Conservation (phyloP, 2,329 filamentous ascomycete species). For the Lecanicillium sp. region DNA sequence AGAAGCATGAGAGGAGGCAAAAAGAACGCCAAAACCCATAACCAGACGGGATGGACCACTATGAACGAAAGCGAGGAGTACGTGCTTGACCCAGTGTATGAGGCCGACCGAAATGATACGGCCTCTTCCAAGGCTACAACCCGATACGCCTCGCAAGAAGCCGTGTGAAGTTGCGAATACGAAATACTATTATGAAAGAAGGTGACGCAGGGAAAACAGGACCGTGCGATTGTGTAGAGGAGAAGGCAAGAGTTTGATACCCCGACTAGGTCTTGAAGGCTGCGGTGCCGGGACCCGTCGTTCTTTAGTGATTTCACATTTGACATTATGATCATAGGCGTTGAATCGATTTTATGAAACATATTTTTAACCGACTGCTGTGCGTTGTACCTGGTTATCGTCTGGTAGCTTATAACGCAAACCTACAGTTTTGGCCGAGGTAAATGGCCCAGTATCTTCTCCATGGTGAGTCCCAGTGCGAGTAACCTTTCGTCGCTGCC, state of each 20-base stretch:
- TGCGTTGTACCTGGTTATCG: too few relatives aligned
- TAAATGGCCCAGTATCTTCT: conserved; percentile 9
- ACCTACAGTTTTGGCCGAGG: conserved; percentile 6
- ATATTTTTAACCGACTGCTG: too few relatives aligned
- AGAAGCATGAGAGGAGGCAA: conserved; percentile 11
- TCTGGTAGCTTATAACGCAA: too few relatives aligned
- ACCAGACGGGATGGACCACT: conserved; percentile 13
- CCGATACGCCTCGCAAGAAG: neutral
- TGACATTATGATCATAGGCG: too few relatives aligned
- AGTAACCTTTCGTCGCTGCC: conserved; percentile 10
- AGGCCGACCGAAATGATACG: neutral
- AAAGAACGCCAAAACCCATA: conserved; percentile 10
- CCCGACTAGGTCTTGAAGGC: too few relatives aligned
- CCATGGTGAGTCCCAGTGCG: conserved; percentile 9
- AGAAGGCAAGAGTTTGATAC: too few relatives aligned
- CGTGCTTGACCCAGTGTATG: conserved; percentile 6
- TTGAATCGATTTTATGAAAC: too few relatives aligned
- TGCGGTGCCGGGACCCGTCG: too few relatives aligned
- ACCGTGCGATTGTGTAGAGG: too few relatives aligned
- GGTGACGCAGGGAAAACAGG: too few relatives aligned
- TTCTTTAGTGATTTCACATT: too few relatives aligned
- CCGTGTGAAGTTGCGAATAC: neutral
- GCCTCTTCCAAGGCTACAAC: neutral
- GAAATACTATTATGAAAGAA: too few relatives aligned
- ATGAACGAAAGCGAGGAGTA: conserved; percentile 16